Conservation (phyloP, 139 green algal species). For the Tetraselmis chui region DNA sequence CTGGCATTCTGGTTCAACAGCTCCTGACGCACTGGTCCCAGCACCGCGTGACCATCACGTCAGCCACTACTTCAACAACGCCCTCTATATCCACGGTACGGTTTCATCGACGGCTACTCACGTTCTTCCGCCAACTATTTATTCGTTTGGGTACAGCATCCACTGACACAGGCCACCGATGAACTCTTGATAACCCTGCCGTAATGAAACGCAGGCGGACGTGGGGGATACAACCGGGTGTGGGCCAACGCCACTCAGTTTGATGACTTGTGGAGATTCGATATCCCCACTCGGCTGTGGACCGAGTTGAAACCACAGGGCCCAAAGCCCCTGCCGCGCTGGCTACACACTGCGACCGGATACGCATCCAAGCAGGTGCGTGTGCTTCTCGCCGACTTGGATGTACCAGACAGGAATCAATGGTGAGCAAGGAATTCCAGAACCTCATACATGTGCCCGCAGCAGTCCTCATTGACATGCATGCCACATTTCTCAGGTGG, state of each 20-base stretch:
- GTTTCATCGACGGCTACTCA: too few relatives aligned
- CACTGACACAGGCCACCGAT: too few relatives aligned
- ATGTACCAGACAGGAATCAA: too few relatives aligned
- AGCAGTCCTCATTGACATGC: too few relatives aligned
- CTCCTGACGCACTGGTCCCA: background rate
- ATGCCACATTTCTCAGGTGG: background rate
- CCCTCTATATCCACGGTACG: background rate
- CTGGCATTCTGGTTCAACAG: background rate
- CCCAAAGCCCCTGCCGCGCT: background rate
- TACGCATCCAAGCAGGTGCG: background rate
- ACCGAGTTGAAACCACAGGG: background rate
- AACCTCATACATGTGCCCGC: too few relatives aligned
- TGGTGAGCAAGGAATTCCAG: too few relatives aligned
- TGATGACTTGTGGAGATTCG: background rate
- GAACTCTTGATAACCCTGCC: too few relatives aligned
- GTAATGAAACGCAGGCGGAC: background rate
- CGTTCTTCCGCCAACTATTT: too few relatives aligned
- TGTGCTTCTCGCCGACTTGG: too few relatives aligned
- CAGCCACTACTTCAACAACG: background rate
- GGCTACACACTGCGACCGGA: background rate
- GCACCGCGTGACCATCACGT: background rate
- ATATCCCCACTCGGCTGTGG: background rate
- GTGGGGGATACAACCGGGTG: background rate
- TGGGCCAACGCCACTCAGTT: background rate
- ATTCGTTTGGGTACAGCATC: too few relatives aligned